Conservation (phyloP, 2,329 filamentous ascomycete genomes). For the Microsporum canis region DNA sequence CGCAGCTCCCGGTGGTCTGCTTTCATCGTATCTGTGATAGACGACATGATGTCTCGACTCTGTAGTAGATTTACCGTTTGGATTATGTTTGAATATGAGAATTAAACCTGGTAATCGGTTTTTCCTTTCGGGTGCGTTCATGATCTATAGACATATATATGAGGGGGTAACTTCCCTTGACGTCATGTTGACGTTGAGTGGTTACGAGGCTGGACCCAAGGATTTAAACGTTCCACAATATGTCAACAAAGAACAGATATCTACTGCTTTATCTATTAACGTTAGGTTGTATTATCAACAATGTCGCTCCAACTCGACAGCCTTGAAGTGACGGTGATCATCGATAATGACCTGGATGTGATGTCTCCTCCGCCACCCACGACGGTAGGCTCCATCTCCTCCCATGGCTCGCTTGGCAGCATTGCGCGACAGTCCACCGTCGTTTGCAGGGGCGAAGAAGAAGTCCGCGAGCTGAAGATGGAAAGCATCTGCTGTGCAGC, state of each 20-base stretch:
- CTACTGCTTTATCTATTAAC: background rate
- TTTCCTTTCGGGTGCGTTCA: background rate
- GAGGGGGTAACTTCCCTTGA: background rate
- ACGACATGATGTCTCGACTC: constrained; percentile 10
- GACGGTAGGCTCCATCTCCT: constrained; percentile 28
- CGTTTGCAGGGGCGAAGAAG: constrained; percentile 32
- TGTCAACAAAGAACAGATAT: background rate
- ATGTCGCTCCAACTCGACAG: constrained; percentile 26
- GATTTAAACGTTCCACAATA: background rate
- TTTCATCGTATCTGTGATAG: constrained; percentile 30
- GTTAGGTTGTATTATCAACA: background rate
- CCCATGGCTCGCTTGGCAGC: constrained; percentile 35
- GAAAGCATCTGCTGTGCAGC: constrained; percentile 44
- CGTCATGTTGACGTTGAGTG: background rate
- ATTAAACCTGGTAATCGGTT: background rate
- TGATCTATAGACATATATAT: background rate
- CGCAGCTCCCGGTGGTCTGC: constrained; percentile 35
- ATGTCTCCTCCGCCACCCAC: constrained; percentile 37
- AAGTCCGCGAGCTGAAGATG: constrained; percentile 38
- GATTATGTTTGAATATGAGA: background rate
- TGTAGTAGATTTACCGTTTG: background rate
- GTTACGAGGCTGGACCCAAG: background rate
- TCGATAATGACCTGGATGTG: constrained; percentile 46
- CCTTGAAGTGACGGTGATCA: constrained; percentile 40
- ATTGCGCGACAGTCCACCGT: constrained; percentile 31